These are phyloP conservation scores for Ogataea salicorniae DNA, from an alignment of 805 yeast species.

Conservation along the genomic window DNA sequence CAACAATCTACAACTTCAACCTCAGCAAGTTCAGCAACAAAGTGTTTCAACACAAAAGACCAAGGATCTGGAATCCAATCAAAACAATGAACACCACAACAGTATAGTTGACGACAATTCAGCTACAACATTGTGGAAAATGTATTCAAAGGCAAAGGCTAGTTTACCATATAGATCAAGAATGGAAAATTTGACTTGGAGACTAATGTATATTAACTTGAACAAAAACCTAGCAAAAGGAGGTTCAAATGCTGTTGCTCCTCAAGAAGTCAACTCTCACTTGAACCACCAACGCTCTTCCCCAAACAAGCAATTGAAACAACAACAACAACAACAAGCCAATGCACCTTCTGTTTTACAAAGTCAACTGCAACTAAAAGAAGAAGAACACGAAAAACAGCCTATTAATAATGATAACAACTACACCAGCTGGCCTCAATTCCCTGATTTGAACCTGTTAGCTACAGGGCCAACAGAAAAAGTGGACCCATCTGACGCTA, in stretches of 20 bases:
- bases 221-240: slow-evolving; percentile 6
- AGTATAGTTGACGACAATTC: slow-evolving; percentile 32
- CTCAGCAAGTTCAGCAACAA: not conserved
- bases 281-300: not conserved
- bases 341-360: not conserved
- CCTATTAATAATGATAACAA: slow-evolving; percentile 13
- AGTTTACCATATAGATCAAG: slow-evolving; percentile 69
- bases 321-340: not conserved
- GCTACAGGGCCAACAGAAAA: slow-evolving; percentile 3
- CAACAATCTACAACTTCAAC: too few relatives aligned
- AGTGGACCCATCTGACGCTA: not conserved
- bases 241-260: not conserved
- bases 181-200: slow-evolving; percentile 84
- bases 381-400: not conserved
- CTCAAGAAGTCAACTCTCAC: not conserved
- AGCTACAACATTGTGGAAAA: slow-evolving; percentile 64
- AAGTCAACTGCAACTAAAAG: slow-evolving; percentile 1
- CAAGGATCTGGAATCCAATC: not conserved
- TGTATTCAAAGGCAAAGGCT: slow-evolving; percentile 74
- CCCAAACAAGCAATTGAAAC: not conserved
- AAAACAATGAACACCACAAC: not conserved
- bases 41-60: not conserved
- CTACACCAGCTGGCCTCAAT: slow-evolving; percentile 30
- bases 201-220: slow-evolving; percentile 63
- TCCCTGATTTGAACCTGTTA: slow-evolving; percentile 27